These are phyloP conservation scores for Pseudogymnoascus destructans DNA, from an alignment of 2,329 filamentous ascomycete genomes.

Conservation along the genomic window DNA sequence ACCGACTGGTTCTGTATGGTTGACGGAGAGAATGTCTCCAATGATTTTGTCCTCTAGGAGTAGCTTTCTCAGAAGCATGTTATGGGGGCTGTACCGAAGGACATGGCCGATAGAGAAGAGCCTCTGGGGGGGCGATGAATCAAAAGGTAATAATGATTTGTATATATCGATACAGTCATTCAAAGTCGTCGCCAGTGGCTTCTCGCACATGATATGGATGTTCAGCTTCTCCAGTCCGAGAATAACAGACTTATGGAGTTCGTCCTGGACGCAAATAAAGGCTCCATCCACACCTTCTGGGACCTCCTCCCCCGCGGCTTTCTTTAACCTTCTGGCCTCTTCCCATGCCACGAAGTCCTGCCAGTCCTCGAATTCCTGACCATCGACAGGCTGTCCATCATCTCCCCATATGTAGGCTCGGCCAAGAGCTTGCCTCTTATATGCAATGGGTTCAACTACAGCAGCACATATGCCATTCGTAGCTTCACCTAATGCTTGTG, in stretches of 20 bases:
- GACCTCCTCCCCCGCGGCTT: conserved; percentile 33
- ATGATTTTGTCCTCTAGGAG: conserved; percentile 63
- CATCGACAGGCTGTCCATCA: conserved; percentile 34
- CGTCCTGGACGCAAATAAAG: conserved; percentile 69
- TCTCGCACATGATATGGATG: conserved; percentile 88
- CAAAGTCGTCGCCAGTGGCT: conserved; percentile 73
- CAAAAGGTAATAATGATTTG: conserved; percentile 35
- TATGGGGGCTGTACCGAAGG: conserved; percentile 83
- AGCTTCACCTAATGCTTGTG: conserved; percentile 49
- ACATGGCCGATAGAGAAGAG: conserved; percentile 93
- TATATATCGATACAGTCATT: conserved; percentile 68
- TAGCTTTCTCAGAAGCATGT: conserved; percentile 68
- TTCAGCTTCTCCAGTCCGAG: conserved; percentile 55
- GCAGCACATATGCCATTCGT: conserved; percentile 59
- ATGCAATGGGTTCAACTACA: conserved; percentile 68
- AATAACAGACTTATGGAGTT: conserved; percentile 74
- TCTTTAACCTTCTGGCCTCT: conserved; percentile 41
- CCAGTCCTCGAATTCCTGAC: conserved; percentile 64
- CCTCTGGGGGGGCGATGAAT: conserved; percentile 27
- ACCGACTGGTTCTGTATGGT: conserved; percentile 88
- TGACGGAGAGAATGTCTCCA: conserved; percentile 72
- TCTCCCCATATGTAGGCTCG: conserved; percentile 59
- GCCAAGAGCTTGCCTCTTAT: conserved; percentile 62
- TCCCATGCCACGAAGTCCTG: conserved; percentile 65
- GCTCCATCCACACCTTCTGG: conserved; percentile 38